Percentiles rank a stretch among this genome's conserved stretches.
These are phyloP conservation scores for Russula brevipes DNA, from an alignment of 768 basidiomycete genomes.

Conservation along the genomic window DNA sequence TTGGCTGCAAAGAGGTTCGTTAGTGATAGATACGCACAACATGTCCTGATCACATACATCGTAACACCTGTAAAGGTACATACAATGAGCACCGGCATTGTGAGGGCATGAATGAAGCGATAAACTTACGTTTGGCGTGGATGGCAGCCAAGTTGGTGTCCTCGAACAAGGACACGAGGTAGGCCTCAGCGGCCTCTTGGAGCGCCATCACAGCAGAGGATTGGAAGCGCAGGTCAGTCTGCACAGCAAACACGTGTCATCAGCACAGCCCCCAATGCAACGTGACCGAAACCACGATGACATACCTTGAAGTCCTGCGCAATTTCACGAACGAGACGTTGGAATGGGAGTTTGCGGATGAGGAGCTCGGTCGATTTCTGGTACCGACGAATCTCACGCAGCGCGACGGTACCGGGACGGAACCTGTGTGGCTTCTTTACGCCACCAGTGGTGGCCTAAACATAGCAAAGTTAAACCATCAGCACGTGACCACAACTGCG, in stretches of 20 bases:
- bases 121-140: constrained; percentile 63
- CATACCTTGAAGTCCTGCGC: constrained; percentile 93
- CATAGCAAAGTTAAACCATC: neutral
- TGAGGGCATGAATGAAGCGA: neutral
- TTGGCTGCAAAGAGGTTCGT: constrained; percentile 41
- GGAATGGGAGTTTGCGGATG: constrained; percentile 99
- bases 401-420: constrained; percentile 96
- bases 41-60: constrained; percentile 18
- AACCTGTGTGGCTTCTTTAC: constrained; percentile 99
- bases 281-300: neutral
- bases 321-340: constrained; percentile 94
- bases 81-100: neutral
- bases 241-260: constrained; percentile 18
- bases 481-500: constrained; percentile 20
- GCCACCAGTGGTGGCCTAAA: constrained; percentile 80
- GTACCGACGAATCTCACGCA: constrained; percentile 97
- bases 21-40: neutral
- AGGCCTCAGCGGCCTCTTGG: constrained; percentile 89
- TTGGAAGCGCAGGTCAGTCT: constrained; percentile 94
- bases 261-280: neutral
- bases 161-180: constrained; percentile 81
- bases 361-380: constrained; percentile 99
- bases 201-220: constrained; percentile 92
- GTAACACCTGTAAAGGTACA: constrained; percentile 18
- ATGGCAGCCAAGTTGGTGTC: constrained; percentile 91